These are phyloP conservation scores for Zygotorulaspora mrakii DNA, from an alignment of 1,139 yeast genomes.

Conservation along the genomic window DNA sequence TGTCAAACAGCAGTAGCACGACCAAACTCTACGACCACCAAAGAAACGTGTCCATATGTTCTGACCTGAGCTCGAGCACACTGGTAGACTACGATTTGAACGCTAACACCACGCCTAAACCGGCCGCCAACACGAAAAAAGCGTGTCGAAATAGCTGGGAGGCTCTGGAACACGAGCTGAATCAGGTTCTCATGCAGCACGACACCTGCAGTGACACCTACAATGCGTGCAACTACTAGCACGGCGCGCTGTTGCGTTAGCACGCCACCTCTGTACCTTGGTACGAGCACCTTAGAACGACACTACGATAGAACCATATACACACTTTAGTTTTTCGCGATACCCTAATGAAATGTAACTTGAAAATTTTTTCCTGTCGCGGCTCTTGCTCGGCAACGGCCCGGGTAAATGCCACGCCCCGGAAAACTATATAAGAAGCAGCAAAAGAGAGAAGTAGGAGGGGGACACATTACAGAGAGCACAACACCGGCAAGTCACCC, in stretches of 20 bases:
- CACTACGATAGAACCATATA: constrained; percentile 2
- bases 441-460: too few species aligned
- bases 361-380: constrained; percentile 1
- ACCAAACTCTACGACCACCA: constrained; percentile 17
- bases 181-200: constrained; percentile 13
- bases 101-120: constrained; percentile 4
- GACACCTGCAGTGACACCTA: too few species aligned
- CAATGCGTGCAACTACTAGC: too few species aligned
- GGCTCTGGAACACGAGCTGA: constrained; percentile 5
- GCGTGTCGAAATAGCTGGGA: constrained; percentile 9
- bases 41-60: constrained; percentile 24
- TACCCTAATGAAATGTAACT: constrained; percentile 7
- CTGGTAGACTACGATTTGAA: constrained; percentile 12
- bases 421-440: constrained; percentile 1
- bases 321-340: constrained; percentile 1
- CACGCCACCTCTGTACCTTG: too few species aligned
- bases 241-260: too few species aligned
- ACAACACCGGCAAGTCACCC: too few species aligned
- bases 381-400: background rate
- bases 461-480: too few species aligned
- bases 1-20: background rate
- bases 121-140: constrained; percentile 6
- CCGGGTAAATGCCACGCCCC: constrained; percentile 2
- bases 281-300: too few species aligned
- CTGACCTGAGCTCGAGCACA: constrained; percentile 26